Base-by-base conservation (phyloP, 1,284 basidiomycete species). In the Mycena citricolor region DNA sequence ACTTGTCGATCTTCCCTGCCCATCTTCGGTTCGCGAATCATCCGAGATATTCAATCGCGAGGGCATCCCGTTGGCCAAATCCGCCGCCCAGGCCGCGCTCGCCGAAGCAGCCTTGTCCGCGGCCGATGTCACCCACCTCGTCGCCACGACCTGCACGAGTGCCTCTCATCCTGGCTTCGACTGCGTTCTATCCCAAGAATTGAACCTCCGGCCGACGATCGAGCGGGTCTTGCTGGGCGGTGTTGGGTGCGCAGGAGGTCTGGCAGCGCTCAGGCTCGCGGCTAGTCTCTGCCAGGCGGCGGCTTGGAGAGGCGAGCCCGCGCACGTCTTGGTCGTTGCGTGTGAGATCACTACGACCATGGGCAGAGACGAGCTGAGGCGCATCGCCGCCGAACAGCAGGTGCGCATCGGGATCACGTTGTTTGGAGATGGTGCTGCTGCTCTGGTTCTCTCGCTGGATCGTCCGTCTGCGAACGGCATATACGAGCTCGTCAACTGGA, bases 221-320 rank as follows among this genome's bases (percentile, higher is more conserved):
- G 45, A 53, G 13, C 42, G 36, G 26, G 48, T 53, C 7, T 35
- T 46, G 22, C 28, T 46, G 14, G 41, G 47, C 12, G 45, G 47
- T 16, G 31, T 50, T 0, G 47, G 43, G 29, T 43, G 41, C 16
- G 28, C 47, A 8, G 40, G 51, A 4, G 41, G 47, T 3, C 35
- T 49, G 11, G 47, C 47, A 2, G 39, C 11, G 5, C 23, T 49
- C 21, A 33, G 47, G 7, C 24, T 49, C 8, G 43, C 47, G 8
- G 32, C 38, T 0, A 49, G 34, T 14, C 31, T 49, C 2, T 49
- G 47, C 30, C 39, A 49, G 7, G 30, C 47, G 1, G 42, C 47
- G 5, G 42, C 47, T 10, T 49, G 29, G 29, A 16, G 47, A 6
- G 42, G 47, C 4, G 20, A 24, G 11, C 24, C 42, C 3, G 39